These are phyloP conservation scores for Pleurostoma richardsiae DNA, from an alignment of 2,329 filamentous ascomycete genomes.

Conservation along the genomic window DNA sequence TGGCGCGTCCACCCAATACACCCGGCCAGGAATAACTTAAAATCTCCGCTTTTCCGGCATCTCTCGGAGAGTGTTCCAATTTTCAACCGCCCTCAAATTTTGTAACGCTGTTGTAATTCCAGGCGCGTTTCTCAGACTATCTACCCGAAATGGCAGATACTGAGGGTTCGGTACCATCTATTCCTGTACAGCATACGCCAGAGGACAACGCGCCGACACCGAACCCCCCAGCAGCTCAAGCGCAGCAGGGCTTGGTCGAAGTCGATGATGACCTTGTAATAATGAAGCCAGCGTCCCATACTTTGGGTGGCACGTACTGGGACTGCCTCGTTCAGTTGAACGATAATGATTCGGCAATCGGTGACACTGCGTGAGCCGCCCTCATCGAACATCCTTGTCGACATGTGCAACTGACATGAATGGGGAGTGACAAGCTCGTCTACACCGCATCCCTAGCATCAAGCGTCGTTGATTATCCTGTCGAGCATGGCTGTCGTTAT, in stretches of 20 bases:
- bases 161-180: too few relatives aligned
- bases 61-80: too few relatives aligned
- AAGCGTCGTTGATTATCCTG: constrained; percentile 19
- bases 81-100: too few relatives aligned
- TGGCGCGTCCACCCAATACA: too few relatives aligned
- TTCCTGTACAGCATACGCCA: neutral
- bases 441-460: constrained; percentile 19
- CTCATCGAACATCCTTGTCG: neutral
- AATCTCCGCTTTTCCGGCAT: too few relatives aligned
- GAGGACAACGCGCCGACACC: neutral
- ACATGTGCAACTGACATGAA: neutral
- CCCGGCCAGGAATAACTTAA: too few relatives aligned
- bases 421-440: constrained; percentile 5
- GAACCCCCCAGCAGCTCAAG: neutral
- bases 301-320: neutral
- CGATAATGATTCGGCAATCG: constrained; percentile 4
- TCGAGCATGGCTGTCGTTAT: constrained; percentile 24
- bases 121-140: too few relatives aligned
- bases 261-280: neutral
- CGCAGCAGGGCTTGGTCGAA: neutral
- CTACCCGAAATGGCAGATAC: too few relatives aligned
- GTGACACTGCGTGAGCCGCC: constrained; percentile 7
- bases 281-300: neutral
- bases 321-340: neutral
- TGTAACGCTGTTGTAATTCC: too few relatives aligned